phyloP scores from a whole-genome alignment of 2,329 filamentous ascomycete genomes.

The Pseudogymnoascus sp. region DNA sequence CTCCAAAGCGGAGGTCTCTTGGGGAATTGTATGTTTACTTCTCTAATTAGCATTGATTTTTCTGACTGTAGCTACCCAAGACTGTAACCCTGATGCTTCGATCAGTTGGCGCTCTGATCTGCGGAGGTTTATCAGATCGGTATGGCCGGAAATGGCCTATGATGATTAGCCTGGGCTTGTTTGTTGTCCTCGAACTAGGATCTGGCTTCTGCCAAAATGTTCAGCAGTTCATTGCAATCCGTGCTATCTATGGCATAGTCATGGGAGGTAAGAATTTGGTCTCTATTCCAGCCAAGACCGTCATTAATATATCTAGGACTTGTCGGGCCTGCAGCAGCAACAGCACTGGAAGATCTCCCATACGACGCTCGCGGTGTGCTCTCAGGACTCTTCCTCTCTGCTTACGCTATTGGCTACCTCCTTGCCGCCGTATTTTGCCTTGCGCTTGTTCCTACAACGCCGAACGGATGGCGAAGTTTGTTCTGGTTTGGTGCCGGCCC shows the following conservation, averaged over 20 bases:
- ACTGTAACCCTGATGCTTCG: slow-evolving; percentile 54
- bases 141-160: slow-evolving; percentile 63
- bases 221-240: slow-evolving; percentile 57
- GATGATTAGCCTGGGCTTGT: slow-evolving; percentile 62
- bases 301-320: neutral
- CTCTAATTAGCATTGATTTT: neutral
- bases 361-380: slow-evolving; percentile 23
- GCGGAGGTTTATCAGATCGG: slow-evolving; percentile 59
- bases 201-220: slow-evolving; percentile 21
- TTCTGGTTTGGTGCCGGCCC: slow-evolving; percentile 82
- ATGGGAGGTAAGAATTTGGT: slow-evolving; percentile 66
- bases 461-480: slow-evolving; percentile 70
- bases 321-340: slow-evolving; percentile 64
- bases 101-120: slow-evolving; percentile 65
- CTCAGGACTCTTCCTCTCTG: slow-evolving; percentile 24
- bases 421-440: slow-evolving; percentile 44
- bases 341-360: slow-evolving; percentile 56
- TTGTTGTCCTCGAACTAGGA: slow-evolving; percentile 59
- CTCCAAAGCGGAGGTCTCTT: slow-evolving; percentile 4
- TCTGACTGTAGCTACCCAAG: slow-evolving; percentile 12
- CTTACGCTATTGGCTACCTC: slow-evolving; percentile 24
- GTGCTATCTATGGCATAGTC: slow-evolving; percentile 67
- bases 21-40: slow-evolving; percentile 3
- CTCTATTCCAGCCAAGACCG: neutral
- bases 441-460: slow-evolving; percentile 64